Evolutionary conservation across 2,329 filamentous ascomycete genomes (phyloP).

Genomic region (Diaporthe sp.): DNA sequence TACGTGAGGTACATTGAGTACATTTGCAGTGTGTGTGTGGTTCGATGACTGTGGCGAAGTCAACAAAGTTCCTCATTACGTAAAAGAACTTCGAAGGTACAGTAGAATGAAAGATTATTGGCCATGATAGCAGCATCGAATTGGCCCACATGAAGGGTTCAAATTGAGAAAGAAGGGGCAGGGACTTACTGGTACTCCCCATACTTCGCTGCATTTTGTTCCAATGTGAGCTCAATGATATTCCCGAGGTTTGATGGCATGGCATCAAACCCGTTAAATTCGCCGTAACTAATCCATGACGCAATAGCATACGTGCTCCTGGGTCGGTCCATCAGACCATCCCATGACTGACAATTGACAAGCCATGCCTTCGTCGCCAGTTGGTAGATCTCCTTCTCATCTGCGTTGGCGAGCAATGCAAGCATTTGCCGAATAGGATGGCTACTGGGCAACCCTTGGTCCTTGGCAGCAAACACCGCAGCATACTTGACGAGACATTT

Average conservation of each 20-base stretch:
- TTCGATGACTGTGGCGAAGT: constrained; percentile 1
- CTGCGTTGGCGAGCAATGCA: neutral
- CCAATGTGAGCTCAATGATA: neutral
- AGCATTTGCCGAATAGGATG: constrained; percentile 26
- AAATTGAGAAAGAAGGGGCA: neutral
- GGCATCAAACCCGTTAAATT: neutral
- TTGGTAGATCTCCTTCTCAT: constrained; percentile 25
- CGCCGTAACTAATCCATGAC: constrained; percentile 22
- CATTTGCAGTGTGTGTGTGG: constrained; percentile 14
- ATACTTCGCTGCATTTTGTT: neutral
- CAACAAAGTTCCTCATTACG: neutral
- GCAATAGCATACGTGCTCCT: constrained; percentile 21
- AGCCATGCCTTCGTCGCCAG: constrained; percentile 15
- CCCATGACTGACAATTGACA: constrained; percentile 27
- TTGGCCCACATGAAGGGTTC: neutral
- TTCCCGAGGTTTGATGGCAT: constrained; percentile 6
- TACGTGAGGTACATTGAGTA: constrained; percentile 26
- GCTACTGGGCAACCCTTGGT: neutral
- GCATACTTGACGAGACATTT: neutral
- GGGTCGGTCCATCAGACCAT: constrained; percentile 9
- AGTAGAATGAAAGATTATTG: too few species aligned
- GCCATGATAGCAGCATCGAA: neutral
- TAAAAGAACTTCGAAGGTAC: rapidly evolving
- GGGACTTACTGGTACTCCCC: constrained; percentile 18
- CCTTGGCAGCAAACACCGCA: neutral